Percentiles rank a stretch among this genome's conserved stretches.
Conservation (phyloP, 2,329 filamentous ascomycete genomes). For the Paracamarosporium sp. region DNA sequence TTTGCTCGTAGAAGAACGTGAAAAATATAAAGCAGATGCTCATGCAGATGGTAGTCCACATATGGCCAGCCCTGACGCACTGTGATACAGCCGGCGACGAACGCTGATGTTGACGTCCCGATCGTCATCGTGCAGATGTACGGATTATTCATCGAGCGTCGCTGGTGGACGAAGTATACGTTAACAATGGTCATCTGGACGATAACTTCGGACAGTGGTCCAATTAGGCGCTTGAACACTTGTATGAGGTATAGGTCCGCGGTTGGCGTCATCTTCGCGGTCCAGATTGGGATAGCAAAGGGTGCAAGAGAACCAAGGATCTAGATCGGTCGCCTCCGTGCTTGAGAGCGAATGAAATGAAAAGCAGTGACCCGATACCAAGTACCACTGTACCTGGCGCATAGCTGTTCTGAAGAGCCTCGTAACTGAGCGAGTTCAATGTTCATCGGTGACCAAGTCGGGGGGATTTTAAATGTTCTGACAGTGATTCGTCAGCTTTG, state of each 20-base stretch:
- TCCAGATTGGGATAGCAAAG: conserved; percentile 51
- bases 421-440: conserved; percentile 52
- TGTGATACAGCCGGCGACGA: conserved; percentile 46
- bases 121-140: conserved; percentile 50
- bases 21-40: conserved; percentile 48
- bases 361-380: conserved; percentile 50
- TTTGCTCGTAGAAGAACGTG: conserved; percentile 54
- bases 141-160: conserved; percentile 55
- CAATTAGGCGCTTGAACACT: conserved; percentile 52
- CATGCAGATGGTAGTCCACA: conserved; percentile 54
- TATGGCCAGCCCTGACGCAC: conserved; percentile 56
- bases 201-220: conserved; percentile 52
- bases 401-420: conserved; percentile 53
- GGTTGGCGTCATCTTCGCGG: conserved; percentile 50
- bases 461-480: background rate
- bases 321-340: conserved; percentile 57
- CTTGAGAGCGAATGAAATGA: conserved; percentile 56
- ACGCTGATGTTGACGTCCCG: conserved; percentile 29
- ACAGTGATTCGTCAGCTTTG: background rate
- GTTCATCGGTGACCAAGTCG: conserved; percentile 51
- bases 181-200: conserved; percentile 58
- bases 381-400: conserved; percentile 53
- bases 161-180: conserved; percentile 58
- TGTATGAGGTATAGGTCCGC: conserved; percentile 55
- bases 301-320: conserved; percentile 51